Evolutionary conservation across 192 early-diverging fungal genomes (phyloP), one percentile per base, ranked within the genome.

Genomic region (Coemansia sp.): DNA sequence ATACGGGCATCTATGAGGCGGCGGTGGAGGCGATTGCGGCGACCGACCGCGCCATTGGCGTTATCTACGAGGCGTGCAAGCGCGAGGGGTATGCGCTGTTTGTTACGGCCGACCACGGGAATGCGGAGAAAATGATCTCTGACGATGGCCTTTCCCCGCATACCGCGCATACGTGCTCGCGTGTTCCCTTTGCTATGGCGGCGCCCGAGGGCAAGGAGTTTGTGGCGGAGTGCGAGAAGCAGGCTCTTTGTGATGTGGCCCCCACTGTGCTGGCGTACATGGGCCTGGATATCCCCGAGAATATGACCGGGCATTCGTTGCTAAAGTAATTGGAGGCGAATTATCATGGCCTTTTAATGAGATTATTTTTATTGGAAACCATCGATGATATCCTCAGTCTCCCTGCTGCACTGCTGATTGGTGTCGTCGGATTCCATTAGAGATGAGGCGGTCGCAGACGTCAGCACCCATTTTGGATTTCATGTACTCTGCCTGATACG

Each of bases 51-150:
- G 95, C 89, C 5, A 98, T 99, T 71, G 95, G 95, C 36, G 83
- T 85, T 60, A 92, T 99, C 70, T 93, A 89, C 74, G 92, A 94
- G 64, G 96, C 98, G 24, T 97, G 95, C 79, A 88, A 93, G 76
- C 74, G 82, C 60, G 82, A 92, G 62, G 92, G 90, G 21, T 99
- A 98, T 73, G 84, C 88, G 42, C 83, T 99, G 40, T 95, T 99
- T 73, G 77, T 99, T 48, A 99, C 96, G 7, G 89, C 98, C 8
- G 98, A 99, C 82, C 98, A 99, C 78, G 98, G 98, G 37, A 99
- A 99, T 72, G 96, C 96, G 31, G 98, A 99, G 72, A 93, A 99
- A 88, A 99, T 99, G 95, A 56, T 95, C 42, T 85, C 87, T 9
- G 91, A 88, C 58, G 93, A 95, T 63, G 86, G 86, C 56, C 83